Percentiles rank a stretch among this genome's conserved stretches.
Evolutionary conservation across 768 basidiomycete species (phyloP).

Genomic region (Rhodotorula babjevae): DNA sequence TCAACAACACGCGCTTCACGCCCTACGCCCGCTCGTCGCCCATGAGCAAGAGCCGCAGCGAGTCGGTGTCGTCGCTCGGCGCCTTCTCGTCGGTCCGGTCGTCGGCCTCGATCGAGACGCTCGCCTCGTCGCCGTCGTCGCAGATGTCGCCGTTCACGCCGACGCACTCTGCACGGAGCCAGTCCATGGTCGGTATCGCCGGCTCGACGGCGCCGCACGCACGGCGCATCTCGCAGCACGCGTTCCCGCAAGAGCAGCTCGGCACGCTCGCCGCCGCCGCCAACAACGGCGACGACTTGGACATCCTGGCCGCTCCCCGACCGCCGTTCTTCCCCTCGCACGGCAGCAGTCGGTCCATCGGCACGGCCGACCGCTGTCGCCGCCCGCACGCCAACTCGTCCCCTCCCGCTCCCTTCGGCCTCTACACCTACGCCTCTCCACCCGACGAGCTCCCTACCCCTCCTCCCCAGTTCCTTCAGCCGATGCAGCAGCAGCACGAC

Average conservation of each 20-base stretch:
- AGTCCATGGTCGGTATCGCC: neutral
- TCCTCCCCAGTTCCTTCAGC: neutral
- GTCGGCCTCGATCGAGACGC: constrained; percentile 4
- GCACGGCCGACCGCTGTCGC: neutral
- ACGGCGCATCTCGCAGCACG: neutral
- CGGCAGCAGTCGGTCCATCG: neutral
- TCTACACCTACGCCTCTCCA: neutral
- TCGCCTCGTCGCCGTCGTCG: constrained; percentile 7
- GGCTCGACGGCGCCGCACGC: neutral
- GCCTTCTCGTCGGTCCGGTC: constrained; percentile 9
- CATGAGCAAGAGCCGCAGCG: constrained; percentile 33
- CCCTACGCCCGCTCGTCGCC: constrained; percentile 29
- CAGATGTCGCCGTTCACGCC: constrained; percentile 5
- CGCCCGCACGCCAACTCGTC: constrained; percentile 22
- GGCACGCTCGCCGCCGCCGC: neutral
- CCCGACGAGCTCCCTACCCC: neutral
- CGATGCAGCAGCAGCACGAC: neutral
- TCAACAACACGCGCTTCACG: constrained; percentile 18
- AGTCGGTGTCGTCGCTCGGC: constrained; percentile 24
- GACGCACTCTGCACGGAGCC: neutral
- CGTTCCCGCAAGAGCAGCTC: constrained; percentile 6
- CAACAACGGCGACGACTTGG: neutral
- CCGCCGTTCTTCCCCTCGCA: neutral
- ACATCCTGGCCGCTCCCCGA: neutral
- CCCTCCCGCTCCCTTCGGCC: constrained; percentile 2